phyloP scores from a whole-genome alignment of 768 basidiomycete species.

The Boletus subcaerulescens region DNA sequence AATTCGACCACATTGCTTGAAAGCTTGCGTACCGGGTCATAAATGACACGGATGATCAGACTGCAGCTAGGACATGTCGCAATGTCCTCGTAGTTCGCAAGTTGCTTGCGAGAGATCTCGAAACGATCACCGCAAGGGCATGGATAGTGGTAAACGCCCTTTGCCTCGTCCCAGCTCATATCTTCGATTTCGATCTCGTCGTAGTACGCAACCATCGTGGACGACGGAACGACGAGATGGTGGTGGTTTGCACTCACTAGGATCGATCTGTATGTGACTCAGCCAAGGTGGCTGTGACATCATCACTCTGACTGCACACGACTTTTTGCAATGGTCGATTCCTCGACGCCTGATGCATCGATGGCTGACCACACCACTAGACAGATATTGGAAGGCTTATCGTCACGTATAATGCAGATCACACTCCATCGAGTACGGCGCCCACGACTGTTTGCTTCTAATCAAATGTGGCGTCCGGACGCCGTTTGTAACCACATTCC shows the following conservation, averaged over 20 bases:
- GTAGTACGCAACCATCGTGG: constrained; percentile 78
- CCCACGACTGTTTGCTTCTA: not conserved
- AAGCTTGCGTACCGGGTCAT: constrained; percentile 76
- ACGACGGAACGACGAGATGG: not conserved
- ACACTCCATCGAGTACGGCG: not conserved
- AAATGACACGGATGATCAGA: constrained; percentile 87
- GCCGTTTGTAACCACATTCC: not conserved
- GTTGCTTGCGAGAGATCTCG: constrained; percentile 85
- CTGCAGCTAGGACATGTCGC: constrained; percentile 97
- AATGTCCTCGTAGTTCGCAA: constrained; percentile 87
- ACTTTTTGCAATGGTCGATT: no score
- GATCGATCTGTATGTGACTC: not conserved
- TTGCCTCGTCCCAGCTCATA: constrained; percentile 85
- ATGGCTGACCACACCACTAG: no score
- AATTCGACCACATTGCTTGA: not conserved
- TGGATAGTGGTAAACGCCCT: constrained; percentile 89
- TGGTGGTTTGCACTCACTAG: not conserved
- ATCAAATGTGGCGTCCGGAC: not conserved
- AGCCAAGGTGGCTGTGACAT: constrained; percentile 3
- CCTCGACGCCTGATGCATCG: no score
- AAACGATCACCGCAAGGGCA: constrained; percentile 98
- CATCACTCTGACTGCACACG: no score
- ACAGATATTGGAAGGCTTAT: no score
- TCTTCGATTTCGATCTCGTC: constrained; percentile 98
- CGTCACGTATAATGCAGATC: no score